Evolutionary conservation across 306 rosid genomes (phyloP).

Genomic region (Vicia faba): DNA sequence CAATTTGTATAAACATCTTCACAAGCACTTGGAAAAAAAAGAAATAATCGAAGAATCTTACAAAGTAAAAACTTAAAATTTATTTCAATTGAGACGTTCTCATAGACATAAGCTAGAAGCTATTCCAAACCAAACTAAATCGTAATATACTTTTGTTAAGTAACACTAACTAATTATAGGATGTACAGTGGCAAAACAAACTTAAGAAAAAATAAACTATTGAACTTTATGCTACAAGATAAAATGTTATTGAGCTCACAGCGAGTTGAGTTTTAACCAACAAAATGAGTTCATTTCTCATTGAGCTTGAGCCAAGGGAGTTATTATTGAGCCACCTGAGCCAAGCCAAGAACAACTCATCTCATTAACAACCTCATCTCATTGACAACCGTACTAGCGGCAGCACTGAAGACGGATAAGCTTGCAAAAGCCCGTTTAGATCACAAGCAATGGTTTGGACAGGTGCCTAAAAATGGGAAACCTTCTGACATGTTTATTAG

Average conservation of each 20-base stretch:
- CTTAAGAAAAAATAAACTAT: not conserved
- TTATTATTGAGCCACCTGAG: not conserved
- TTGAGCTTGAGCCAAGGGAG: conserved; percentile 9
- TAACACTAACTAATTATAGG: not conserved
- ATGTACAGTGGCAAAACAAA: not conserved
- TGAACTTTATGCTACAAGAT: conserved; percentile 1
- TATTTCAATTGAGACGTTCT: not conserved
- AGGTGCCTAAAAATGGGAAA: conserved; percentile 5
- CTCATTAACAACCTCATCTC: conserved; percentile 9
- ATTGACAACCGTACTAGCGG: not conserved
- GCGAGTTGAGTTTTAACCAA: conserved; percentile 14
- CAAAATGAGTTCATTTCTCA: no score
- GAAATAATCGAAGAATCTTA: not conserved
- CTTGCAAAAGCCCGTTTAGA: conserved; percentile 10
- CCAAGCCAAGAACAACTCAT: not conserved
- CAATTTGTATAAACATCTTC: not conserved
- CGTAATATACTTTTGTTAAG: not conserved
- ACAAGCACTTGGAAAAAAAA: not conserved
- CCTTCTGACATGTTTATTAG: not conserved
- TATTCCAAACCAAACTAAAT: not conserved
- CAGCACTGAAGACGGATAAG: not conserved
- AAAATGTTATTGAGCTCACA: not conserved
- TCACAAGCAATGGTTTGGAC: conserved; percentile 6
- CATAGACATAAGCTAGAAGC: not conserved
- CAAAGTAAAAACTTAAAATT: not conserved